These are phyloP conservation scores for Alternaria sp. DNA, from an alignment of 2,329 filamentous ascomycete species.

Conservation along the genomic window DNA sequence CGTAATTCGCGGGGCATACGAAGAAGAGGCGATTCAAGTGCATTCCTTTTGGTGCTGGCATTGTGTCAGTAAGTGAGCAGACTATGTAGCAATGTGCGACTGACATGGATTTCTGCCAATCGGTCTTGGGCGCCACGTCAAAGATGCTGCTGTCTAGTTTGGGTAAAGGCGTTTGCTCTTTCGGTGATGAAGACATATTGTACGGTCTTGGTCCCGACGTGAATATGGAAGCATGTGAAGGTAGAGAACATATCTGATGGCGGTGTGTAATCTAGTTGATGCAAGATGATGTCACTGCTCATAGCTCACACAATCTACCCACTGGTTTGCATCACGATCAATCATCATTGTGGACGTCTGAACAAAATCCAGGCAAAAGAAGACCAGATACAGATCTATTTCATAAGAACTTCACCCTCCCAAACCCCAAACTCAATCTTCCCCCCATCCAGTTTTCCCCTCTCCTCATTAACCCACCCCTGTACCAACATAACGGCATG, in stretches of 20 bases:
- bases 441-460: not conserved
- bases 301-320: not conserved
- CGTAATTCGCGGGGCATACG: slow-evolving; percentile 8
- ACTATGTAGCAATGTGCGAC: not conserved
- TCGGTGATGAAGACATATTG: not conserved
- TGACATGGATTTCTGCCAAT: slow-evolving; percentile 1
- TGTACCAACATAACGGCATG: slow-evolving; percentile 10
- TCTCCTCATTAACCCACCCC: slow-evolving; percentile 7
- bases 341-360: not conserved
- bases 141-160: not conserved
- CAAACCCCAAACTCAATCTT: slow-evolving; percentile 3
- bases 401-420: slow-evolving; percentile 11
- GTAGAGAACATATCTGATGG: not conserved
- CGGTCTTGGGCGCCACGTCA: not conserved
- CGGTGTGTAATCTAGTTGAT: not conserved
- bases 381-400: not conserved
- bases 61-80: not conserved
- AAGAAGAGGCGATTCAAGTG: not conserved
- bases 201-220: not conserved
- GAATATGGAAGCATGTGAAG: not conserved
- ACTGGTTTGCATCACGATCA: not conserved
- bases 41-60: not conserved
- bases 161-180: not conserved
- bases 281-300: not conserved
- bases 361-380: not conserved